Evolutionary conservation across 1,139 yeast species (phyloP).

Genomic region (Yamadazyma songkhlaensis): DNA sequence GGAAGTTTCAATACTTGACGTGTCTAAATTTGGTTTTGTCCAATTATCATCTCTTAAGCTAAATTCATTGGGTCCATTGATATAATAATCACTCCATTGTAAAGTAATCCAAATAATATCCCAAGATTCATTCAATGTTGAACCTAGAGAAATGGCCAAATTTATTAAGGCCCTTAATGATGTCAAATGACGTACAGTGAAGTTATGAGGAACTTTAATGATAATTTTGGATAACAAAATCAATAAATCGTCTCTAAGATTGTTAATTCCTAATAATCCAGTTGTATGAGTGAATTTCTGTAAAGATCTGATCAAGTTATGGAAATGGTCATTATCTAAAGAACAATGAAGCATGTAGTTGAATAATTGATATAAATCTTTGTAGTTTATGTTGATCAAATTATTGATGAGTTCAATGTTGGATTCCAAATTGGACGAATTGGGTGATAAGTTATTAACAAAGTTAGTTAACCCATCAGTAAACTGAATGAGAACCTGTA

Average conservation of each 20-base stretch:
- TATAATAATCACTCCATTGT: constrained; percentile 69
- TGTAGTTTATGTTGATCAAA: constrained; percentile 44
- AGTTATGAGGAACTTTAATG: constrained; percentile 22
- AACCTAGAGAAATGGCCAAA: constrained; percentile 75
- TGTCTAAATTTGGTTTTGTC: constrained; percentile 39
- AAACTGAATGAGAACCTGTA: constrained; percentile 50
- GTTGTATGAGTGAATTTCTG: constrained; percentile 82
- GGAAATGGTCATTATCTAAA: constrained; percentile 66
- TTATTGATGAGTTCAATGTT: constrained; percentile 38
- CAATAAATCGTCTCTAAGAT: constrained; percentile 61
- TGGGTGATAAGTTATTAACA: constrained; percentile 42
- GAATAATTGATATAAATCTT: constrained; percentile 45
- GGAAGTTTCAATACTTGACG: constrained; percentile 52
- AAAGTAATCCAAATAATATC: constrained; percentile 60
- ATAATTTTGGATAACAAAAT: constrained; percentile 55
- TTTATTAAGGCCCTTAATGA: constrained; percentile 77
- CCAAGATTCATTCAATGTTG: constrained; percentile 71
- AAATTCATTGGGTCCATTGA: constrained; percentile 59
- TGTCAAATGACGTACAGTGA: constrained; percentile 65
- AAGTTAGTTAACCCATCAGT: constrained; percentile 68
- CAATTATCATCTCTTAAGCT: constrained; percentile 22
- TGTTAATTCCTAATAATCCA: constrained; percentile 62
- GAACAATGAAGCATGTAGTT: constrained; percentile 58
- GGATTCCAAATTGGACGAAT: constrained; percentile 25
- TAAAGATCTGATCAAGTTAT: constrained; percentile 61